These are phyloP conservation scores for Phytophthora rubi DNA, from an alignment of 352 stramenopile species.

Conservation along the genomic window DNA sequence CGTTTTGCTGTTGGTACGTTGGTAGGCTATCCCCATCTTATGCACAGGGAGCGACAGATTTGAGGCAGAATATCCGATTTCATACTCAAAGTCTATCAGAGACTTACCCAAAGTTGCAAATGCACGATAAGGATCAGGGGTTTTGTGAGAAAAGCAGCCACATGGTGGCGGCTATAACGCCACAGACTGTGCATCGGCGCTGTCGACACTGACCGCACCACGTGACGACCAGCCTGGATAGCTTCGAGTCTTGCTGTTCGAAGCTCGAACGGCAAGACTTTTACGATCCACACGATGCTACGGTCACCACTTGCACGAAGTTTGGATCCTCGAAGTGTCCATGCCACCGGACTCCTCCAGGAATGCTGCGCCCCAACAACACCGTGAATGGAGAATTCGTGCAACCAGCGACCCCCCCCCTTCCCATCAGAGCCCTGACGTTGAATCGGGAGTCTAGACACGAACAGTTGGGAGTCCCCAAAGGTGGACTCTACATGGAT, in stretches of 20 bases:
- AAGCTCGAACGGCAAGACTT: neutral
- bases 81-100: neutral
- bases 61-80: neutral
- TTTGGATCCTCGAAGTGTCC: neutral
- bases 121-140: neutral
- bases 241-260: neutral
- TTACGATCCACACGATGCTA: neutral
- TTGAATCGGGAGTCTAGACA: neutral
- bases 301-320: neutral
- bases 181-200: neutral
- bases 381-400: neutral
- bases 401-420: neutral
- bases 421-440: neutral
- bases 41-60: neutral
- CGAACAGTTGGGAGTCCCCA: neutral
- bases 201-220: neutral
- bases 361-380: neutral
- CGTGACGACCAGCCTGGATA: neutral
- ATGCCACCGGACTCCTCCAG: neutral
- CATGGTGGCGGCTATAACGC: neutral
- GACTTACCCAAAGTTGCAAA: neutral
- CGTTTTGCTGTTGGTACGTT: neutral
- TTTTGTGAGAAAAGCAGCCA: neutral
- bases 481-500: too few relatives aligned
- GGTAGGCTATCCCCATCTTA: neutral